A percentile compares a stretch with the other conserved stretches of the same genome.
Evolutionary conservation across 371 early-diverging fungal species (phyloP).

Genomic region (Zancudomyces culisetae): DNA sequence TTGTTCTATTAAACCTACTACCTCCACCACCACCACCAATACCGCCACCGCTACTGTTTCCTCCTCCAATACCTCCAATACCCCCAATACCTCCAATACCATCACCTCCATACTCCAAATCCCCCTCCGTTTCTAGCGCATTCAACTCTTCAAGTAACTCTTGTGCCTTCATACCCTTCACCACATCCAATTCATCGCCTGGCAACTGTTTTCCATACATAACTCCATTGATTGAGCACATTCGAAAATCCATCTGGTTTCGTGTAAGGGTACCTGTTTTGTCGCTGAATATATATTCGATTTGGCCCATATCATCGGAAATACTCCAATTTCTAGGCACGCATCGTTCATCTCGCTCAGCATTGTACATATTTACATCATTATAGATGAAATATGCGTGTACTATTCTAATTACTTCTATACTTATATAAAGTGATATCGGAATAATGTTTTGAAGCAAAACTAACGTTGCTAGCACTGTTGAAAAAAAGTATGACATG

Average conservation of each 20-base stretch:
- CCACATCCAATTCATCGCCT: conserved; percentile 23
- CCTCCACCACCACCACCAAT: too few relatives aligned
- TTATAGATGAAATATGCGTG: conserved; percentile 71
- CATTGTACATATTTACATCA: conserved; percentile 71
- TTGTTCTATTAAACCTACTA: too few relatives aligned
- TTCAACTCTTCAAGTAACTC: conserved; percentile 22
- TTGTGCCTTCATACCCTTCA: conserved; percentile 17
- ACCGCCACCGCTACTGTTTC: too few relatives aligned
- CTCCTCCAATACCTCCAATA: too few relatives aligned
- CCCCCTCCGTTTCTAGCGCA: conserved; percentile 10
- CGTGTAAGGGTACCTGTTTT: conserved; percentile 98
- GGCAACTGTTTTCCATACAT: conserved; percentile 45
- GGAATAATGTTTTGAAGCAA: conserved; percentile 93
- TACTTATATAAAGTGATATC: conserved; percentile 86
- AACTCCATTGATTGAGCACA: conserved; percentile 61
- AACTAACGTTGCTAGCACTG: conserved; percentile 52
- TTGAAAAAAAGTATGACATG: conserved; percentile 11
- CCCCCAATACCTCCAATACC: too few relatives aligned
- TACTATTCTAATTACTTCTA: conserved; percentile 68
- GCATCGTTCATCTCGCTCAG: conserved; percentile 39
- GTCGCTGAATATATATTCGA: conserved; percentile 90
- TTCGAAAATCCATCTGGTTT: conserved; percentile 89
- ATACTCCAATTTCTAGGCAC: conserved; percentile 71
- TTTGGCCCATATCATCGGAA: conserved; percentile 88
- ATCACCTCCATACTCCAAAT: too few relatives aligned